These are phyloP conservation scores for Fusarium sambucinum DNA, from an alignment of 2,329 filamentous ascomycete species.

Conservation along the genomic window DNA sequence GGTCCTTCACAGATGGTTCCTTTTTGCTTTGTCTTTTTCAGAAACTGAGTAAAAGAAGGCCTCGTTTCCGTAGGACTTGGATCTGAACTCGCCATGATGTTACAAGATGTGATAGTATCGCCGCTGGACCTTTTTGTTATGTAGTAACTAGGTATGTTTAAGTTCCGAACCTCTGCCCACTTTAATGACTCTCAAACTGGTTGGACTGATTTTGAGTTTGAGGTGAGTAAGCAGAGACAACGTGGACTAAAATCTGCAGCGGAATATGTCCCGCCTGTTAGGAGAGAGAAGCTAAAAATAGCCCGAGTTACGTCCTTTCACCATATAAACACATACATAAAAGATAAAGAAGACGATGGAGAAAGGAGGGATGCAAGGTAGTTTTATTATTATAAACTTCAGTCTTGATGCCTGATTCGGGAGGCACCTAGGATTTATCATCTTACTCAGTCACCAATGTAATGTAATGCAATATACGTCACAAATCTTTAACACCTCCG, in stretches of 20 bases:
- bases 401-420: slow-evolving; percentile 3
- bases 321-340: background rate
- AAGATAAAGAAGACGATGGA: background rate
- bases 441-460: background rate
- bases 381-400: background rate
- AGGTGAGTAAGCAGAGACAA: slow-evolving; percentile 25
- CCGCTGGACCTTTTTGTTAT: slow-evolving; percentile 3
- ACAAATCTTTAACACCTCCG: slow-evolving; percentile 7
- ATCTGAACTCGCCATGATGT: slow-evolving; percentile 20
- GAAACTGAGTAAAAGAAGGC: slow-evolving; percentile 63
- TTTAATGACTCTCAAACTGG: slow-evolving; percentile 25
- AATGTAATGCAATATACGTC: slow-evolving; percentile 8
- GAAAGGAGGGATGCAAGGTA: background rate
- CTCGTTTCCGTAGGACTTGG: slow-evolving; percentile 34
- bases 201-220: slow-evolving; percentile 27
- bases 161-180: slow-evolving; percentile 21
- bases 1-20: slow-evolving; percentile 23
- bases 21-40: slow-evolving; percentile 59
- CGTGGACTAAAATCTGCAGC: slow-evolving; percentile 10
- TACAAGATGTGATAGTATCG: slow-evolving; percentile 1
- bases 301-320: background rate
- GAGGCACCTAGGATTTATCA: slow-evolving; percentile 2
- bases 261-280: slow-evolving; percentile 10
- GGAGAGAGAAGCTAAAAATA: slow-evolving; percentile 20
- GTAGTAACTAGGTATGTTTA: slow-evolving; percentile 15